Evolutionary conservation across 2,329 filamentous ascomycete genomes (phyloP).

Genomic region (Colletotrichum lupini): DNA sequence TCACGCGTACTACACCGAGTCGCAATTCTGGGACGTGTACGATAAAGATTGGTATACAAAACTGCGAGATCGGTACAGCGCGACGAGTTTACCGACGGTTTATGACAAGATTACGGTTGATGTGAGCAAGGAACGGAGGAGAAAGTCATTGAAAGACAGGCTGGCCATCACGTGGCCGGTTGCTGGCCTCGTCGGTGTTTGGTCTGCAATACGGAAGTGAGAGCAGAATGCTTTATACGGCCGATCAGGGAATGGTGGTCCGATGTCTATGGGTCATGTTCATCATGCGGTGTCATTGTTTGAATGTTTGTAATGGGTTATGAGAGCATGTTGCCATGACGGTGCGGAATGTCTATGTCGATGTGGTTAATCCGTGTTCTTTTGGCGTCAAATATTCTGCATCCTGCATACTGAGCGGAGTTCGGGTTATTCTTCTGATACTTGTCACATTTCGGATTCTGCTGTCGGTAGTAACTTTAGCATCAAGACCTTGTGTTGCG

Average conservation of each 20-base stretch:
- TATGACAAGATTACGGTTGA: constrained; percentile 74
- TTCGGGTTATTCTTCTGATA: background rate
- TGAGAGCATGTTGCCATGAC: background rate
- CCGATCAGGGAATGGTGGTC: background rate
- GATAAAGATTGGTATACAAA: constrained; percentile 68
- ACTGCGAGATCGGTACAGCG: constrained; percentile 67
- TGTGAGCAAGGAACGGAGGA: constrained; percentile 11
- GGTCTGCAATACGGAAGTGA: constrained; percentile 32
- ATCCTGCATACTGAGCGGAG: background rate
- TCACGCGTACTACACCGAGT: constrained; percentile 74
- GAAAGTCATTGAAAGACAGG: constrained; percentile 6
- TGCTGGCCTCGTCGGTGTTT: constrained; percentile 33
- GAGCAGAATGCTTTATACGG: background rate
- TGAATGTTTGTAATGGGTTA: background rate
- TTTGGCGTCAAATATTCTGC: background rate
- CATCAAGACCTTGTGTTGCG: background rate
- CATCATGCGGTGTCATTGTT: background rate
- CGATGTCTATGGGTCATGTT: background rate
- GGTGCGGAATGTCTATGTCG: background rate
- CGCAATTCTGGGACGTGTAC: constrained; percentile 76
- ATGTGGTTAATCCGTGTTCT: background rate
- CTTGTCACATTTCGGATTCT: background rate
- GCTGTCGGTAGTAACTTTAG: background rate
- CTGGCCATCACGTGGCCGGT: constrained; percentile 33
- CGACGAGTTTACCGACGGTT: constrained; percentile 69